Base-by-base conservation (phyloP, 108 stramenopile genomes). In the Chaetoceros tenuissimus region DNA sequence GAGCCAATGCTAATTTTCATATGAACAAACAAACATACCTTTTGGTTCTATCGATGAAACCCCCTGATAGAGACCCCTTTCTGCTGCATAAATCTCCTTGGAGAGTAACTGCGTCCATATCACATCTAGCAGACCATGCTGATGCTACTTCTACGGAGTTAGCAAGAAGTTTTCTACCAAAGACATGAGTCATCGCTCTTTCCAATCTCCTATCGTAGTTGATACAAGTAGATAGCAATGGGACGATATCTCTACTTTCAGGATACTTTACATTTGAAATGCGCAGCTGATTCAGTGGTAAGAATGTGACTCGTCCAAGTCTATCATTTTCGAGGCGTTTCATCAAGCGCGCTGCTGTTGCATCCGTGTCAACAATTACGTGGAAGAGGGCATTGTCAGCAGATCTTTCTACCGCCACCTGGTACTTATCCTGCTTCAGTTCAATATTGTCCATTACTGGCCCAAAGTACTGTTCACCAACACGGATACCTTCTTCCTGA, bases 321-420 rank as follows among this genome's bases (percentile, higher is more conserved):
- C 82, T 85, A 28, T 78, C 73, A 27, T 67, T 57, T 64, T 98
- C 96, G 49, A 99, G 71, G 8, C 82, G 75, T 51, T 66, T 63
- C 88, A 99, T 95, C 48, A 97, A 65, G 25, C 67, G 60, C 3
- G 96, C 94, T 1, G 99, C 97, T 3, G 97, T 97, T 24, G 80
- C 93, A 56, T 98, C 99, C 1, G 77, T 94, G 67, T 99, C 97
- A 21, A 99, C 99, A 60, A 99, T 88, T 34, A 97, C 92, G 69
- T 99, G 94, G 74, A 96, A 98, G 19, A 99, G 79, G 44, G 73
- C 65, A 77, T 93, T 96, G 30, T 96, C 94, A 3, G 94, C 95
- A 10, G 97, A 92, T 10, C 89, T 87, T 66, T 98, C 97, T 1
- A 98, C 92, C 17, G 94, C 95, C 17, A 88, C 90, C 30, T 75